These are phyloP conservation scores for Pestalotiopsis sp. DNA, from an alignment of 2,329 filamentous ascomycete genomes.

Conservation along the genomic window DNA sequence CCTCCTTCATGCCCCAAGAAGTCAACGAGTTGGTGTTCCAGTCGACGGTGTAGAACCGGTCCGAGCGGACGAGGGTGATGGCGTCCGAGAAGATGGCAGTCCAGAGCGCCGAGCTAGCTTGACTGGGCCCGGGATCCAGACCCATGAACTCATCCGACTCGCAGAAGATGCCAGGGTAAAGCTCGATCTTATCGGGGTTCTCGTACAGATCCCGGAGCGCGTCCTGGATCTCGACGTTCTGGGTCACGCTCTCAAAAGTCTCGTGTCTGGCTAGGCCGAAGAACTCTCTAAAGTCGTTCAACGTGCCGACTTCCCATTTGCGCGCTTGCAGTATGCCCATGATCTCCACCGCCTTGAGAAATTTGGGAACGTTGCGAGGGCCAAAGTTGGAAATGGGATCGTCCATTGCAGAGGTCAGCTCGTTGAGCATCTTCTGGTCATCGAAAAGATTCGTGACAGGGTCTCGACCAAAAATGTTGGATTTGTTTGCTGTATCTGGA, in stretches of 20 bases:
- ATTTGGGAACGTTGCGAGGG: conserved; percentile 58
- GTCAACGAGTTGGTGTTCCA: conserved; percentile 38
- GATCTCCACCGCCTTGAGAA: conserved; percentile 63
- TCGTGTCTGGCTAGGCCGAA: conserved; percentile 61
- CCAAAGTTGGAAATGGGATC: conserved; percentile 64
- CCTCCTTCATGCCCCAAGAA: conserved; percentile 46
- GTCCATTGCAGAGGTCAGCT: conserved; percentile 60
- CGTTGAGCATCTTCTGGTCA: conserved; percentile 58
- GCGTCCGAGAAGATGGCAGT: conserved; percentile 63
- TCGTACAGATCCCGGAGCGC: conserved; percentile 62
- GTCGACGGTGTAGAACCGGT: conserved; percentile 53
- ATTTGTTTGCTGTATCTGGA: background rate
- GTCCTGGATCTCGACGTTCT: conserved; percentile 56
- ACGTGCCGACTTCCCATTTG: conserved; percentile 61
- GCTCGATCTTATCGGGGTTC: conserved; percentile 67
- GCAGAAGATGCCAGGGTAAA: conserved; percentile 70
- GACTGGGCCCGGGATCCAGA: conserved; percentile 40
- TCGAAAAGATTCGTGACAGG: conserved; percentile 15
- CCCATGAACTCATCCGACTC: conserved; percentile 52
- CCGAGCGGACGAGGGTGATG: conserved; percentile 59
- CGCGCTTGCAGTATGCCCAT: conserved; percentile 64
- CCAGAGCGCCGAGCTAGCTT: conserved; percentile 55
- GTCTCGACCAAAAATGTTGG: background rate
- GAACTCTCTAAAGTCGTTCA: conserved; percentile 68
- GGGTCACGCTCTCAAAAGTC: conserved; percentile 61